Evolutionary conservation across 202 grass and related monocot genomes (phyloP), one percentile per base, ranked within the genome.

Genomic region (Dendrocalamus latiflorus): DNA sequence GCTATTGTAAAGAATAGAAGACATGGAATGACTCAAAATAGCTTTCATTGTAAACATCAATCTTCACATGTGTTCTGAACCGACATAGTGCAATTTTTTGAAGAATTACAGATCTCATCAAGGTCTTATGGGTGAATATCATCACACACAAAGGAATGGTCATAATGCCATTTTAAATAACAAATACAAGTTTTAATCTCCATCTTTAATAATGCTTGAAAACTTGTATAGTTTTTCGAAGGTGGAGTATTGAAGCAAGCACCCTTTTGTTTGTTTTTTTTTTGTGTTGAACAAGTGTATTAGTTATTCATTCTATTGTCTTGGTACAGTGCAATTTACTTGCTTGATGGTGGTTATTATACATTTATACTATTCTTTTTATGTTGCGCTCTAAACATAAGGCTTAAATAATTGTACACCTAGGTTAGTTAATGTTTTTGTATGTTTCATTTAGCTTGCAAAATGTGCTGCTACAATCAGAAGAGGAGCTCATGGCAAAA

Each of bases 401-500:
- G 18, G 5, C 9, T 3, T 77, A 9, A 77, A 71, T 75, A 37
- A 58, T 81, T 38, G 33, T 60, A 75, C 9, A 60, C 24, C 34
- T 76, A 58, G 64, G 21, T 75, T 70, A 79, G 42, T 68, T n/a
- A n/a, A n/a, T n/a, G n/a, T n/a, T 79, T n/a, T n/a, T n/a, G n/a
- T n/a, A n/a, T n/a, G n/a, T n/a, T n/a, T n/a, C n/a, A n/a, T n/a
- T n/a, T n/a, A 98, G 96, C 77, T 87, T 98, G 86, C 91, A 93
- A 83, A 88, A 90, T 77, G 86, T 98, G 56, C 83, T 98, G 60
- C 86, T 98, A 76, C 96, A 91, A 85, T 93, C 96, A 39, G 96
- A 98, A 79, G 96, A 98, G 72, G 96, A 98, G 63, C 89, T 98
- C 56, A 87, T 98, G 54, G 84, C 90, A 51, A 93, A 93, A 75